Conservation (phyloP, 2,329 filamentous ascomycete genomes). For the Arthrobotrys musiformis region DNA sequence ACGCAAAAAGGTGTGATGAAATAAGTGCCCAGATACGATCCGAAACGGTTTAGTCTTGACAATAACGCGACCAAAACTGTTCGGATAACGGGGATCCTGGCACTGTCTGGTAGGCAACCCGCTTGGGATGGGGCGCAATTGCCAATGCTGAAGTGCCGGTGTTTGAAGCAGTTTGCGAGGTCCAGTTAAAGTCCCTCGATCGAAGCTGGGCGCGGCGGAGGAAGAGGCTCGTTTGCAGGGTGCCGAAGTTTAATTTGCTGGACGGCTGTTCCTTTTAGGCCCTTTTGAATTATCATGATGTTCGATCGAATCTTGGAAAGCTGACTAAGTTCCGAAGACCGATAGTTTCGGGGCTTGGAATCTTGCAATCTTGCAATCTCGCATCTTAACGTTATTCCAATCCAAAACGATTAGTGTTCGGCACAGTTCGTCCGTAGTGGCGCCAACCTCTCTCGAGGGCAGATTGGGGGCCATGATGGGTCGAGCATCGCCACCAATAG, state of each 20-base stretch:
- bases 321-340: constrained; percentile 37
- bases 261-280: background rate
- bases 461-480: background rate
- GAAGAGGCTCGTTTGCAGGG: background rate
- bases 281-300: background rate
- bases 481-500: background rate
- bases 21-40: constrained; percentile 28
- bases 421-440: constrained; percentile 4
- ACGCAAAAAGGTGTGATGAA: constrained; percentile 4
- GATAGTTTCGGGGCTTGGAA: constrained; percentile 31
- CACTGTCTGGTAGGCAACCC: background rate
- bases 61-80: background rate
- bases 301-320: background rate
- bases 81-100: background rate
- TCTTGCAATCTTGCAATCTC: background rate
- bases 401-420: background rate
- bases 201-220: constrained; percentile 2
- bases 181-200: background rate
- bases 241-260: background rate
- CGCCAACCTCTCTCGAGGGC: background rate
- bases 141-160: background rate
- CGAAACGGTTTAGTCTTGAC: constrained; percentile 29
- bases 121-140: constrained; percentile 19
- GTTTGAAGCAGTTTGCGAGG: background rate
- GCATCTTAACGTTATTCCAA: constrained; percentile 18